phyloP scores from a whole-genome alignment of 2,329 filamentous ascomycete species.

The Polychaeton citri region DNA sequence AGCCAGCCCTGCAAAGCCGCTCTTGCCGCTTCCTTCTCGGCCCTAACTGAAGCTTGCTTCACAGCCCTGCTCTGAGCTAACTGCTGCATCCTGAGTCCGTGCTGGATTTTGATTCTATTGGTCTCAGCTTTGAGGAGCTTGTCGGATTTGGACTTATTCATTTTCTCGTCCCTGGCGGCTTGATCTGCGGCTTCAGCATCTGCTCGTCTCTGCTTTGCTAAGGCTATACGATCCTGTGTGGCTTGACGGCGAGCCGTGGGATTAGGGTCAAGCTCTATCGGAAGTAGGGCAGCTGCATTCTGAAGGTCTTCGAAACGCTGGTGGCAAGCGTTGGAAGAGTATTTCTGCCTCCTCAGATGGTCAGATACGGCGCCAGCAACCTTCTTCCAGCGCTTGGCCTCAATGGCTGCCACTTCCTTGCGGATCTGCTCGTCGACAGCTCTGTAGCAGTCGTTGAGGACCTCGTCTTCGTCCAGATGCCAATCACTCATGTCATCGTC shows the following conservation, averaged over 20 bases:
- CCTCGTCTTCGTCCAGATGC: constrained; percentile 36
- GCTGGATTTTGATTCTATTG: background rate
- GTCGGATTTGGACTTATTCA: background rate
- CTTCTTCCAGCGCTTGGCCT: constrained; percentile 29
- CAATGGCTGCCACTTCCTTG: constrained; percentile 25
- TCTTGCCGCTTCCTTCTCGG: background rate
- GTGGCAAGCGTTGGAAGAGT: constrained; percentile 33
- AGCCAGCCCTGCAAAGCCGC: background rate
- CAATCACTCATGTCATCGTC: constrained; percentile 36
- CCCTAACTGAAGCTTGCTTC: background rate
- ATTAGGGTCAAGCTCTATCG: constrained; percentile 30
- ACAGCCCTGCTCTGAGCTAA: background rate
- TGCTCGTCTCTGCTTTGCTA: constrained; percentile 13
- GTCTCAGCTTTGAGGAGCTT: background rate
- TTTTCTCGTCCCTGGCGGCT: constrained; percentile 4
- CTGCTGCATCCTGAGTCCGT: background rate
- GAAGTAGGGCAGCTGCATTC: constrained; percentile 31
- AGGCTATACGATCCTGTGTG: constrained; percentile 15
- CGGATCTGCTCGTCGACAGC: constrained; percentile 31
- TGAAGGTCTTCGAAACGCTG: constrained; percentile 28
- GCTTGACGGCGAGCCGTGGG: constrained; percentile 24
- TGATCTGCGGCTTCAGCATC: constrained; percentile 7
- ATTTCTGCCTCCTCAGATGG: constrained; percentile 22
- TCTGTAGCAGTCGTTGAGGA: constrained; percentile 27
- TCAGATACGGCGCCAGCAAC: constrained; percentile 26